phyloP scores from a whole-genome alignment of 768 basidiomycete species.

The Tremella mesenterica region DNA sequence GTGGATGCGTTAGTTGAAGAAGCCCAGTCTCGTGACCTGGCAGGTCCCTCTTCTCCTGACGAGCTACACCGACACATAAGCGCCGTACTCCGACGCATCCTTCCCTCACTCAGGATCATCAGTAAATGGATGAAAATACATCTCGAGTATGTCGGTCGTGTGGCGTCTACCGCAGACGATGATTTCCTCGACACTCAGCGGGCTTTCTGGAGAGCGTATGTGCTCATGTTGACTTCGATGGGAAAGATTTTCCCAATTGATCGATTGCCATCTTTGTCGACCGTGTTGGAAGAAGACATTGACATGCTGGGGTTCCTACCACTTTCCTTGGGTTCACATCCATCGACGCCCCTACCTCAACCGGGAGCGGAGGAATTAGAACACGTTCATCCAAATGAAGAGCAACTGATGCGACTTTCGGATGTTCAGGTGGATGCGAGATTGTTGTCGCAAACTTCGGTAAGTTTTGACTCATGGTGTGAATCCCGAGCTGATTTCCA shows the following conservation, averaged over 20 bases:
- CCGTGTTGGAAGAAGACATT: slow-evolving; percentile 76
- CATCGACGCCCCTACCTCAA: not conserved
- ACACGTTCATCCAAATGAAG: slow-evolving; percentile 76
- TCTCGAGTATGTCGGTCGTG: slow-evolving; percentile 56
- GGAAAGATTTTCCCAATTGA: slow-evolving; percentile 59
- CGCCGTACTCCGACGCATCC: slow-evolving; percentile 70
- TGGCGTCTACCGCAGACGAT: slow-evolving; percentile 35
- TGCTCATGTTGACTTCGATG: slow-evolving; percentile 58
- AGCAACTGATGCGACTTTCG: slow-evolving; percentile 85
- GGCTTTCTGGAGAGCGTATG: slow-evolving; percentile 66
- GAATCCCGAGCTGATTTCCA: not conserved
- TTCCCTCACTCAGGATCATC: slow-evolving; percentile 77
- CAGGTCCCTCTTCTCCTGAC: slow-evolving; percentile 1
- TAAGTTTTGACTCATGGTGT: slow-evolving; percentile 41
- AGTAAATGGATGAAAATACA: slow-evolving; percentile 83
- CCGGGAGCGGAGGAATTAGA: not conserved
- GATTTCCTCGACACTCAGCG: slow-evolving; percentile 14
- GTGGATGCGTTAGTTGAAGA: slow-evolving; percentile 55
- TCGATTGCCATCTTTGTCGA: slow-evolving; percentile 53
- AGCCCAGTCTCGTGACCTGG: too few species aligned
- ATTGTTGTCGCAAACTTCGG: slow-evolving; percentile 58
- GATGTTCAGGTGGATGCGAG: slow-evolving; percentile 71
- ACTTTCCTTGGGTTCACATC: slow-evolving; percentile 51
- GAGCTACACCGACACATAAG: slow-evolving; percentile 52
- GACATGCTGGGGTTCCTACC: slow-evolving; percentile 84